A percentile compares a stretch with the other conserved stretches of the same genome.
Conservation (phyloP, 495 filamentous ascomycete species). For the Aspergillus bridgeri region DNA sequence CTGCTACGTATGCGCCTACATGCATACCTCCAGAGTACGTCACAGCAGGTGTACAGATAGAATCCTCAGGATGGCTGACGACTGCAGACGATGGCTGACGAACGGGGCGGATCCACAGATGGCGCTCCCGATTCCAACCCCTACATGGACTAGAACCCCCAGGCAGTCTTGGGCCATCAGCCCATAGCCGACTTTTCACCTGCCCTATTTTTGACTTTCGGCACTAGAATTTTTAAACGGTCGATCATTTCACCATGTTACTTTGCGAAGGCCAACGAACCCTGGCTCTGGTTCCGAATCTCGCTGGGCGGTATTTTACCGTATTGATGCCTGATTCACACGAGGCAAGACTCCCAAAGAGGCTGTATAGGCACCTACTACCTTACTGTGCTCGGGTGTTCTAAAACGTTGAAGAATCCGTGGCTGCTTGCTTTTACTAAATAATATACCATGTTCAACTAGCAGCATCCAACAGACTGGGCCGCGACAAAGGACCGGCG, state of each 20-base stretch:
- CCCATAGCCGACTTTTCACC: too few species aligned
- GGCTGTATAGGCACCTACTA: too few species aligned
- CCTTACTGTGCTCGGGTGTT: too few species aligned
- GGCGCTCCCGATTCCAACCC: neutral
- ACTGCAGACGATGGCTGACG: neutral
- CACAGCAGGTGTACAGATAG: neutral
- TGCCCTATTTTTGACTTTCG: constrained; percentile 2
- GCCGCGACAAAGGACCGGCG: too few species aligned
- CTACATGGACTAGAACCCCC: too few species aligned
- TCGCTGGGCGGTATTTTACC: neutral
- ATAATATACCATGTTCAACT: neutral
- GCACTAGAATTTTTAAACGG: constrained; percentile 11
- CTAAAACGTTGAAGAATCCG: too few species aligned
- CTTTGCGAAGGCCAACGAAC: constrained; percentile 9
- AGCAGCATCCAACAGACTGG: neutral
- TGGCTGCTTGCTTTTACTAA: neutral
- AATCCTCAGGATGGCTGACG: too few species aligned
- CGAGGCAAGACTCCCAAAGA: too few species aligned
- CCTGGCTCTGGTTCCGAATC: constrained; percentile 12
- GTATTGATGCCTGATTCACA: neutral
- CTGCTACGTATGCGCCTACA: neutral
- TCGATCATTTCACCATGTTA: constrained; percentile 12
- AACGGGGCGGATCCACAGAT: neutral
- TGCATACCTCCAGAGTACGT: too few species aligned
- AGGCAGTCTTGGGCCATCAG: too few species aligned